These are phyloP conservation scores for Triticum aestivum DNA, from an alignment of 176 grass and related monocot genomes.

Conservation along the genomic window IWGSC_CS_RefSeq_v2.1 NC_057805.1:494026641-494027140, in stretches of 20 bases:
- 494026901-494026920: conserved; percentile 51
- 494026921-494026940: conserved; percentile 72
- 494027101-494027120: no score
- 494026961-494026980: conserved; percentile 95
- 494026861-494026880: conserved; percentile 93
- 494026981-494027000: conserved; percentile 86
- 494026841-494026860: conserved; percentile 80
- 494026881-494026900: conserved; percentile 59
- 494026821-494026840: conserved; percentile 51
- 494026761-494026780: conserved; percentile 26
- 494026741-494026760: no score
- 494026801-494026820: conserved; percentile 57
- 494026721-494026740: not conserved
- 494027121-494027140: no score
- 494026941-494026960: conserved; percentile 93
- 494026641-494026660: no score
- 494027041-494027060: conserved; percentile 50
- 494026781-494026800: conserved; percentile 26
- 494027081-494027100: no score
- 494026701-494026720: not conserved
- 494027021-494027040: conserved; percentile 67
- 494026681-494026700: no score
- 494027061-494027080: no score
- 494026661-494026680: no score
- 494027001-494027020: conserved; percentile 81